Evolutionary conservation across 2,329 filamentous ascomycete species (phyloP).

Genomic region (Furcasterigmium furcatum): DNA sequence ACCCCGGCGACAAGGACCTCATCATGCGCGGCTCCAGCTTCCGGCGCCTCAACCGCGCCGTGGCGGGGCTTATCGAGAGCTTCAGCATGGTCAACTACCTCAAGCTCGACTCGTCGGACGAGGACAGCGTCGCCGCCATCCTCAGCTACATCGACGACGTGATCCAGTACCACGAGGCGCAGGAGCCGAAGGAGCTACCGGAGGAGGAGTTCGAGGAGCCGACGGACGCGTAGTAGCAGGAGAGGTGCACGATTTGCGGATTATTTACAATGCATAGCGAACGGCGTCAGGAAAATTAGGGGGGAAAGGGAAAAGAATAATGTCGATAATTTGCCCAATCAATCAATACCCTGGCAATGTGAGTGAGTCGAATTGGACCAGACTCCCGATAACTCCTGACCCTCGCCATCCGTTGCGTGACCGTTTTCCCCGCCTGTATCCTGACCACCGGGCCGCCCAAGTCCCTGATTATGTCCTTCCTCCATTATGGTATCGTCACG

Average conservation of each 20-base stretch:
- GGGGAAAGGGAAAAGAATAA: neutral
- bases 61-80: slow-evolving; percentile 88
- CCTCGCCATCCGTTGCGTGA: too few relatives aligned
- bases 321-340: too few relatives aligned
- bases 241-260: slow-evolving; percentile 11
- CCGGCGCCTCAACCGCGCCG: slow-evolving; percentile 78
- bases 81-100: slow-evolving; percentile 98
- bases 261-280: slow-evolving; percentile 38
- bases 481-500: too few relatives aligned
- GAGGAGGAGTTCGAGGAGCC: slow-evolving; percentile 46
- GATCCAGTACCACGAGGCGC: slow-evolving; percentile 89
- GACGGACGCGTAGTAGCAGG: slow-evolving; percentile 15
- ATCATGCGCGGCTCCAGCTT: slow-evolving; percentile 82
- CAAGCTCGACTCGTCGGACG: slow-evolving; percentile 83
- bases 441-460: too few relatives aligned
- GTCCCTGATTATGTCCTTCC: too few relatives aligned
- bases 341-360: too few relatives aligned
- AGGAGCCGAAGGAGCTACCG: slow-evolving; percentile 81
- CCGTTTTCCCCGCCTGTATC: too few relatives aligned
- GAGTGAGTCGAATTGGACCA: too few relatives aligned
- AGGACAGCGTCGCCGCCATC: slow-evolving; percentile 83
- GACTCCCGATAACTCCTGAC: too few relatives aligned
- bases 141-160: slow-evolving; percentile 93
- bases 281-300: slow-evolving; percentile 31
- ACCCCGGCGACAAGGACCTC: slow-evolving; percentile 63